Evolutionary conservation across 2,329 filamentous ascomycete genomes (phyloP), one percentile per base, ranked within the genome.

Genomic region (Ophiostoma ips): DNA sequence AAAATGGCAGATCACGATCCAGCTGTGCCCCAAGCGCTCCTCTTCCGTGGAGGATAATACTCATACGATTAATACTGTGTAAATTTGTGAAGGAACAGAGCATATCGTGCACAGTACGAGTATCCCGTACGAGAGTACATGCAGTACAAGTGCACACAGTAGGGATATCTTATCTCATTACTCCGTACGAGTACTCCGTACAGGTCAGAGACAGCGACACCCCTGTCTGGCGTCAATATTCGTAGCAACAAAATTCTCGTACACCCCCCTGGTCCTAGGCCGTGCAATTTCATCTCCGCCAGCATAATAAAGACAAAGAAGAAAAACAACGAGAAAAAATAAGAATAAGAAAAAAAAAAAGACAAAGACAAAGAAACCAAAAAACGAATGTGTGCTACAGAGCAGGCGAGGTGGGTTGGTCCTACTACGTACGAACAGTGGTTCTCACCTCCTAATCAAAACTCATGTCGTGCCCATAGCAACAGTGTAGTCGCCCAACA

Each of bases 391-490:
- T 28, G 24, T 28, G 24, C 24, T 8, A 28, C 24, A 28, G 24
- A 28, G 24, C 24, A 28, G 8, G 24, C 24, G 24, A 28, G 4
- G 24, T 28, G 24, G 24, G 24, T 8, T 28, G n/a, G 24, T 28
- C 24, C 24, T 28, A 28, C 24, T 28, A 8, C 24, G 24, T 28
- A 28, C 24, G 24, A 28, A 28, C 24, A 28, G 24, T 8, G 8
- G 11, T 15, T 15, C 11, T 34, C 33, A 36, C n/a, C 13, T 16
- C n/a, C 35, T 13, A 36, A 36, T 36, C 4, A 16, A 36, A 16
- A 9, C 43, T 31, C n/a, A n/a, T 45, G 43, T 33, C 43, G 43
- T 45, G 30, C 43, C 43, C 43, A 45, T 21, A 34, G 43, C 43
- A 45, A 45, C 43, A 34, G 30, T 19, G 41, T 34, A 44, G 41